Conservation (phyloP, 139 green algal genomes). For the Eudorina sp. region DNA sequence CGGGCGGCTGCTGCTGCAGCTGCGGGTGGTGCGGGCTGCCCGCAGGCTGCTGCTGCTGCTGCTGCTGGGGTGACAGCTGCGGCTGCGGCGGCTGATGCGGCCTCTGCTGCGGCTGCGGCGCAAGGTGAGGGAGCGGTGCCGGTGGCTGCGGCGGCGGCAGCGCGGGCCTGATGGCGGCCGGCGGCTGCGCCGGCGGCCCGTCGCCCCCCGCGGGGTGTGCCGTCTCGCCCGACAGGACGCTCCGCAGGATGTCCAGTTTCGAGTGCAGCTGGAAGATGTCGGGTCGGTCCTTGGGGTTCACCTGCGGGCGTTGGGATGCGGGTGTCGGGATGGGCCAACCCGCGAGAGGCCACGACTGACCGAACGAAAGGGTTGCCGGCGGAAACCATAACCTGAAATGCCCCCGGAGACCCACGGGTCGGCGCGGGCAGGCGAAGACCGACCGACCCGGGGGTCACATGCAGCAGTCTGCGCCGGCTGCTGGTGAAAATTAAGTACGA, state of each 20-base stretch:
- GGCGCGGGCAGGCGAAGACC: too few species aligned
- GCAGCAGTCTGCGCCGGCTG: too few species aligned
- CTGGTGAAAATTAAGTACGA: too few species aligned
- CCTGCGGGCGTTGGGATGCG: neutral
- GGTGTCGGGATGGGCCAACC: neutral
- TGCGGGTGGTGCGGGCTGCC: neutral
- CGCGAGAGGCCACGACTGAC: too few species aligned
- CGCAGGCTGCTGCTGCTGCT: neutral
- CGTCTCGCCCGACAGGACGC: constrained; percentile 10
- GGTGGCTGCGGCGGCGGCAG: neutral
- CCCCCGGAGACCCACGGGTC: too few species aligned
- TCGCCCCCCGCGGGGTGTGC: neutral
- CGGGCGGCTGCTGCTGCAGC: neutral
- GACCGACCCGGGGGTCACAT: too few species aligned
- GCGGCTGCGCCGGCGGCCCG: neutral
- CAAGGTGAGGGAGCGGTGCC: neutral
- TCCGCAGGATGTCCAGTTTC: constrained; percentile 17
- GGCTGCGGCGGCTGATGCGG: neutral
- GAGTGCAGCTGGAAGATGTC: constrained; percentile 58
- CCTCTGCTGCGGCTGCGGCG: constrained; percentile 1
- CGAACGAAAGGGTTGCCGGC: too few species aligned
- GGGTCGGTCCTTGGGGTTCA: constrained; percentile 60
- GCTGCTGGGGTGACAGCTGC: neutral
- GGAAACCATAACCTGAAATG: too few species aligned
- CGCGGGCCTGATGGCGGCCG: neutral